These are phyloP conservation scores for Alternaria arbusti DNA, from an alignment of 2,329 filamentous ascomycete genomes.

Conservation along the genomic window DNA sequence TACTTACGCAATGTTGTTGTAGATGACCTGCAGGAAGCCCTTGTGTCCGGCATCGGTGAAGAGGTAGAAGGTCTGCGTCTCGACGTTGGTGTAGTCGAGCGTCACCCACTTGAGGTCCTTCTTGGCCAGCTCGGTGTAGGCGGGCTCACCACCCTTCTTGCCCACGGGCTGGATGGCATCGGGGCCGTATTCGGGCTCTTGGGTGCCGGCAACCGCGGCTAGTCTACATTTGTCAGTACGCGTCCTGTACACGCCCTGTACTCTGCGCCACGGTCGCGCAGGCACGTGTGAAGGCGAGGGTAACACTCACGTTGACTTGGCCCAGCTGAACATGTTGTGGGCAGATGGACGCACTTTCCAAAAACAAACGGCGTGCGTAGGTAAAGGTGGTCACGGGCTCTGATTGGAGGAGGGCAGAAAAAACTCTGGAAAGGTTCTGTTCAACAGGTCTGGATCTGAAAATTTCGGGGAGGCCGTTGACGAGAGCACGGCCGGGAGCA, in stretches of 20 bases:
- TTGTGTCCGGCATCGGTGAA: slow-evolving; percentile 78
- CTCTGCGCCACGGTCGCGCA: slow-evolving; percentile 18
- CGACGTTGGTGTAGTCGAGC: slow-evolving; percentile 84
- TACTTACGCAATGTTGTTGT: slow-evolving; percentile 92
- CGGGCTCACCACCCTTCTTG: slow-evolving; percentile 76
- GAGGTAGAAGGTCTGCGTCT: slow-evolving; percentile 95
- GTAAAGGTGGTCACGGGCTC: slow-evolving; percentile 27
- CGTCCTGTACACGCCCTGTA: not conserved
- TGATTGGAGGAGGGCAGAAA: slow-evolving; percentile 31
- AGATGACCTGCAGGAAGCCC: slow-evolving; percentile 88
- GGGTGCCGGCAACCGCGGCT: slow-evolving; percentile 86
- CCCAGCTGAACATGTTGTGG: slow-evolving; percentile 83
- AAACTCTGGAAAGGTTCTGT: slow-evolving; percentile 38
- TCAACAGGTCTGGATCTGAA: slow-evolving; percentile 29
- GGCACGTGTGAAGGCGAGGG: slow-evolving; percentile 20
- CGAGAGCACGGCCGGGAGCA: slow-evolving; percentile 29
- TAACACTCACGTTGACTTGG: slow-evolving; percentile 80
- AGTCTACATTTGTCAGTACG: slow-evolving; percentile 52
- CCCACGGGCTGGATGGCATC: slow-evolving; percentile 85
- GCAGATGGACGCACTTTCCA: slow-evolving; percentile 39
- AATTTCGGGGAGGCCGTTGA: slow-evolving; percentile 24
- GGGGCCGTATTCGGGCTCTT: slow-evolving; percentile 94
- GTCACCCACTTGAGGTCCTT: slow-evolving; percentile 83
- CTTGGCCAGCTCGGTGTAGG: slow-evolving; percentile 79
- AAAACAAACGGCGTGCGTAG: slow-evolving; percentile 28